Conservation (phyloP, 306 rosid genomes). For the Biancaea sappan region DNA sequence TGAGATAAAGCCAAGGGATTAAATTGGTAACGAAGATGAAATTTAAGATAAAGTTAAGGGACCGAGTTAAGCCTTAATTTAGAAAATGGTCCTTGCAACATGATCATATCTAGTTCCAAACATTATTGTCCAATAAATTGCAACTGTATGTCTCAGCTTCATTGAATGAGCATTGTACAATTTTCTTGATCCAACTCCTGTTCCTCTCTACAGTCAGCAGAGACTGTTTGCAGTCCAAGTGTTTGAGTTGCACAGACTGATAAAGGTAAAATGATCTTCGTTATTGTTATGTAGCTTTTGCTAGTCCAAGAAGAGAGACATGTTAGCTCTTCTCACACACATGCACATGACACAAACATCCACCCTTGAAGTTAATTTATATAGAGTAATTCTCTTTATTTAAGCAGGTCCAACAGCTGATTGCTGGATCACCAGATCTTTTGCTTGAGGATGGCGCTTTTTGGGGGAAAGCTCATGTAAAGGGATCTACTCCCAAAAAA, state of each 20-base stretch:
- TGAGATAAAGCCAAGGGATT: too few species aligned
- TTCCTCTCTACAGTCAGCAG: constrained; percentile 74
- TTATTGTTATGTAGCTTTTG: constrained; percentile 3
- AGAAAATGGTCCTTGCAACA: neutral
- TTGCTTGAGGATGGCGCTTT: constrained; percentile 64
- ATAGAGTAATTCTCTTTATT: constrained; percentile 19
- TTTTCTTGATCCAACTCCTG: constrained; percentile 52
- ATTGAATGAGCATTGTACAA: constrained; percentile 19
- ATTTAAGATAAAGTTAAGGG: too few species aligned
- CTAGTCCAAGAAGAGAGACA: constrained; percentile 18
- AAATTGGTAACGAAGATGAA: too few species aligned
- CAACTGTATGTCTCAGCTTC: constrained; percentile 18
- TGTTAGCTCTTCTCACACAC: constrained; percentile 1
- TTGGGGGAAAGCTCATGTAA: constrained; percentile 46
- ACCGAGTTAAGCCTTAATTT: too few species aligned
- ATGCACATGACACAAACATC: neutral
- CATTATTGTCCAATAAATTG: constrained; percentile 23
- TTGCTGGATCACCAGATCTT: constrained; percentile 74
- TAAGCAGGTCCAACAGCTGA: constrained; percentile 72
- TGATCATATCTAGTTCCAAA: constrained; percentile 5
- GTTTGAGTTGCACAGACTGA: constrained; percentile 65
- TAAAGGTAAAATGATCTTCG: constrained; percentile 51
- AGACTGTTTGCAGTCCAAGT: constrained; percentile 64
- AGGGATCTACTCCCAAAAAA: constrained; percentile 45
- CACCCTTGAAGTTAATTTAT: constrained; percentile 22